Evolutionary conservation across 2,329 filamentous ascomycete genomes (phyloP).

Genomic region (Sporothrix inflata): DNA sequence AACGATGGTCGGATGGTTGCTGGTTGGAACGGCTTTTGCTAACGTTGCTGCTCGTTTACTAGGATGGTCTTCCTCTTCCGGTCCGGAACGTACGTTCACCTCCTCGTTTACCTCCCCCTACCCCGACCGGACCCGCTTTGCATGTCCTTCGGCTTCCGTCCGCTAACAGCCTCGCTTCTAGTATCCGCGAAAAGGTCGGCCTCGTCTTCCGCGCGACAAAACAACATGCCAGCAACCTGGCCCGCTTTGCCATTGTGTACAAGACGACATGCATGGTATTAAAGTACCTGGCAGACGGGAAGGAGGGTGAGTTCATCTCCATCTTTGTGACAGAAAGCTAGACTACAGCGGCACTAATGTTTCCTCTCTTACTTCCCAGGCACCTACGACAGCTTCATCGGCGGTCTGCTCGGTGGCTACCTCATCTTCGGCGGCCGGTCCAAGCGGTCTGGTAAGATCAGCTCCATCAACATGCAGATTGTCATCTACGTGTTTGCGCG

Average conservation of each 20-base stretch:
- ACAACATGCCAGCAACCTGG: constrained; percentile 89
- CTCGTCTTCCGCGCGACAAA: constrained; percentile 84
- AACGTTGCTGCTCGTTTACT: constrained; percentile 16
- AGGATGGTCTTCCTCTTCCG: constrained; percentile 98
- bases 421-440: constrained; percentile 78
- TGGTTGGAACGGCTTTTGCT: neutral
- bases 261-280: constrained; percentile 80
- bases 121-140: neutral
- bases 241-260: constrained; percentile 88
- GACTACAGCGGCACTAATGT: neutral
- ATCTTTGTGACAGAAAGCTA: neutral
- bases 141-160: constrained; percentile 39
- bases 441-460: constrained; percentile 67
- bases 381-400: constrained; percentile 81
- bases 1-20: neutral
- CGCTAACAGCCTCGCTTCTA: neutral
- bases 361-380: constrained; percentile 46
- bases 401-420: constrained; percentile 88
- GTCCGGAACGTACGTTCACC: constrained; percentile 72
- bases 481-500: constrained; percentile 97
- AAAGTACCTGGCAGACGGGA: constrained; percentile 64
- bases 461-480: constrained; percentile 91
- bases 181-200: constrained; percentile 71
- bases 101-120: neutral
- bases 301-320: constrained; percentile 51